phyloP scores from a whole-genome alignment of 192 early-diverging fungal genomes.

The Coemansia sp. region DNA sequence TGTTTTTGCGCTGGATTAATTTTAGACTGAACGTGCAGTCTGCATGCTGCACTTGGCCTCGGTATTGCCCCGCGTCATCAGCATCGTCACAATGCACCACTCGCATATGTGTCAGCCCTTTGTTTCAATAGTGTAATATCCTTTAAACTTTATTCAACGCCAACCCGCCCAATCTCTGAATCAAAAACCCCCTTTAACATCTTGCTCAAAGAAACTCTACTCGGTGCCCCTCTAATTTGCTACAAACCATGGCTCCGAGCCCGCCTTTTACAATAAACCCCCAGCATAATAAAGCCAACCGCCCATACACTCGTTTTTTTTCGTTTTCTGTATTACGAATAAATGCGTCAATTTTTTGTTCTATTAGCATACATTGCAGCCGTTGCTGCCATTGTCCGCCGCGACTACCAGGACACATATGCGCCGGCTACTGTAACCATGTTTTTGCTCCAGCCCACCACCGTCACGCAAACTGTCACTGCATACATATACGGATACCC shows the following conservation, averaged over 20 bases:
- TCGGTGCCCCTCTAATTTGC: no score
- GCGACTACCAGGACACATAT: background rate
- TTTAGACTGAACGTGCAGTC: background rate
- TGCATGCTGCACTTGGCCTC: background rate
- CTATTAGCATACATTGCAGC: background rate
- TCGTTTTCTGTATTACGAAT: background rate
- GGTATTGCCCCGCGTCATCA: background rate
- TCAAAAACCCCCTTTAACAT: no score
- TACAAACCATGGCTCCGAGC: no score
- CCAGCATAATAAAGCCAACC: no score
- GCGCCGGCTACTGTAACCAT: background rate
- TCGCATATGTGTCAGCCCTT: no score
- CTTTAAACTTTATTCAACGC: no score
- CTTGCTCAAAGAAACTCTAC: no score
- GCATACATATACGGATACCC: conserved; percentile 7
- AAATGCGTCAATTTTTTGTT: background rate
- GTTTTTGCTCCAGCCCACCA: background rate
- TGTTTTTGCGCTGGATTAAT: background rate
- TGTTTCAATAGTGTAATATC: no score
- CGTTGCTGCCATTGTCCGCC: background rate
- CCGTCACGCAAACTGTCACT: conserved; percentile 9
- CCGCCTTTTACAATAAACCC: no score
- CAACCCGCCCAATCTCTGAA: no score
- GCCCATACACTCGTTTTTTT: no score
- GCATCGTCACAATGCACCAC: background rate